A percentile compares a stretch with the other conserved stretches of the same genome.
Conservation (phyloP, 768 basidiomycete species). For the Hericium alpestre region DNA sequence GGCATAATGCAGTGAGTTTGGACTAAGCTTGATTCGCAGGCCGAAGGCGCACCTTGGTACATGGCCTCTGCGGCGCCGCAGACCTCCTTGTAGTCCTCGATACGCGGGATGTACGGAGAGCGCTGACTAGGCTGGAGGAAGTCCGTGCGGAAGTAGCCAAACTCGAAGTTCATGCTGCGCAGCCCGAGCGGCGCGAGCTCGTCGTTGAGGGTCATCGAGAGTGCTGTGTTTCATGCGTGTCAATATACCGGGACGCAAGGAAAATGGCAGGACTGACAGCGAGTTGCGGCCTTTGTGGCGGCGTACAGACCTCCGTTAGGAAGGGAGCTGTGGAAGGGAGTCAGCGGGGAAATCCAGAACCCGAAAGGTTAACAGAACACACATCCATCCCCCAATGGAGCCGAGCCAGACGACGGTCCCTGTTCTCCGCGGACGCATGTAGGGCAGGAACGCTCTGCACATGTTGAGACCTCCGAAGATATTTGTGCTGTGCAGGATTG, state of each 20-base stretch:
- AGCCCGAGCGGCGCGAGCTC: conserved; percentile 22
- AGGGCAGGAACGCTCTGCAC: conserved; percentile 13
- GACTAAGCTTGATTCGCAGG: too few relatives aligned
- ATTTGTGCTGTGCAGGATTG: conserved; percentile 5
- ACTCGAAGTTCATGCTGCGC: conserved; percentile 27
- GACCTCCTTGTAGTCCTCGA: conserved; percentile 16
- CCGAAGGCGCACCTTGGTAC: too few relatives aligned
- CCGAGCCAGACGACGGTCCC: conserved; percentile 15
- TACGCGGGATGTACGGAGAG: conserved; percentile 20
- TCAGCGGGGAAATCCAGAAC: too few relatives aligned
- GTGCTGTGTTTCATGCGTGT: neutral
- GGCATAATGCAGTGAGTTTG: neutral
- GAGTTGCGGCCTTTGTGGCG: neutral
- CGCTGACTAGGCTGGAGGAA: conserved; percentile 17
- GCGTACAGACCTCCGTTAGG: neutral
- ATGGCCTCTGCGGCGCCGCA: neutral
- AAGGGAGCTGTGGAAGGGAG: neutral
- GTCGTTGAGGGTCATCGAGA: conserved; percentile 10
- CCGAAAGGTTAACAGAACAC: neutral
- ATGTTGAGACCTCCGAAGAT: conserved; percentile 14
- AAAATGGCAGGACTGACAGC: neutral
- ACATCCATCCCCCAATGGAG: conserved; percentile 8
- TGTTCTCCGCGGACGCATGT: conserved; percentile 11
- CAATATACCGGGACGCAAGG: neutral
- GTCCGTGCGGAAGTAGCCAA: conserved; percentile 30